Evolutionary conservation across 495 filamentous ascomycete genomes (phyloP).

Genomic region (Talaromyces ruber): DNA sequence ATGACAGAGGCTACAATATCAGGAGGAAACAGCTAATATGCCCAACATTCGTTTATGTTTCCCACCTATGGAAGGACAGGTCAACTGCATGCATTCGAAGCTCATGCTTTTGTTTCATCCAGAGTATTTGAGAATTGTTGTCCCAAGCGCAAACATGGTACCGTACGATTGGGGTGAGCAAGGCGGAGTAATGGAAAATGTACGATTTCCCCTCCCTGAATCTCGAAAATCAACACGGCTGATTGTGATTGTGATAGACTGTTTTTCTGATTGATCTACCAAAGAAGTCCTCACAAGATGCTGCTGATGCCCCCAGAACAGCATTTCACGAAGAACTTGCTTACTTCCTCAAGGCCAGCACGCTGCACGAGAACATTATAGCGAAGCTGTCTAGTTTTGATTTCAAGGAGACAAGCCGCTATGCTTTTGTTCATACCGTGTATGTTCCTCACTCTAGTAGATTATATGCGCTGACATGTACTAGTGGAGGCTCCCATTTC

Average conservation of each 20-base stretch:
- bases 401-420: slow-evolving; percentile 55
- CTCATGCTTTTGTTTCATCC: slow-evolving; percentile 72
- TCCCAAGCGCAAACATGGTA: slow-evolving; percentile 77
- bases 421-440: slow-evolving; percentile 80
- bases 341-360: slow-evolving; percentile 61
- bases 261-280: slow-evolving; percentile 85
- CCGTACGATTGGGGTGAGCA: slow-evolving; percentile 80
- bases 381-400: slow-evolving; percentile 60
- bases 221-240: not conserved
- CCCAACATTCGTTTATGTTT: slow-evolving; percentile 63
- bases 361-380: slow-evolving; percentile 52
- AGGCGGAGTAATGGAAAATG: slow-evolving; percentile 69
- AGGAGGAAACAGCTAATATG: slow-evolving; percentile 41
- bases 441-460: slow-evolving; percentile 10
- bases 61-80: slow-evolving; percentile 59
- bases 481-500: slow-evolving; percentile 44
- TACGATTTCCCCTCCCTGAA: slow-evolving; percentile 14
- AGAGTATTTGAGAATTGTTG: slow-evolving; percentile 58
- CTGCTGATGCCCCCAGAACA: slow-evolving; percentile 32
- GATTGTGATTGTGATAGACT: slow-evolving; percentile 32
- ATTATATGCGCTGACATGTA: slow-evolving; percentile 4
- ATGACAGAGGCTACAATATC: slow-evolving; percentile 24
- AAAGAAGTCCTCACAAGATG: slow-evolving; percentile 27
- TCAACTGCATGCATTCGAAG: slow-evolving; percentile 81
- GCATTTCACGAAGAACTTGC: slow-evolving; percentile 61